Percentiles rank a stretch among this genome's conserved stretches.
These are phyloP conservation scores for Gymnopilus dilepis DNA, from an alignment of 768 basidiomycete genomes.

Conservation along the genomic window DNA sequence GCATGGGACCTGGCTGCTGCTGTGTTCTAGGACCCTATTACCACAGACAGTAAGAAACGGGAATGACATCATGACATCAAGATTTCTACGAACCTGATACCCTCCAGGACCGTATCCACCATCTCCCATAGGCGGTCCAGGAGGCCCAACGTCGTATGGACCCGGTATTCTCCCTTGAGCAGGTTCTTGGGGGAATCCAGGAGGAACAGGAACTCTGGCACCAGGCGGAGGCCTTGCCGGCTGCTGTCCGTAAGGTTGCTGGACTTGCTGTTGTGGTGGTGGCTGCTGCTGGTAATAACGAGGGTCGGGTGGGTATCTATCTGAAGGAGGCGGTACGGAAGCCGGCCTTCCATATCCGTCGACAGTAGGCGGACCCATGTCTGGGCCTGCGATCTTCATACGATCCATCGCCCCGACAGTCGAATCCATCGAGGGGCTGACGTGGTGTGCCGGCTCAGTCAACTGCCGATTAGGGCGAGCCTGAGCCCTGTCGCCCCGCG, in stretches of 20 bases:
- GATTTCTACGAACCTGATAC: conserved; percentile 36
- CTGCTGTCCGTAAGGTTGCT: conserved; percentile 27
- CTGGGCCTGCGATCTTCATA: conserved; percentile 49
- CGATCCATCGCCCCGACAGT: conserved; percentile 46
- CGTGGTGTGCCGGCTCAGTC: conserved; percentile 36
- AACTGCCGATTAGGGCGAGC: conserved; percentile 41
- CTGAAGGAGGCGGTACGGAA: conserved; percentile 38
- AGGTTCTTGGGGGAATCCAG: conserved; percentile 51
- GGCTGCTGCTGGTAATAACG: conserved; percentile 41
- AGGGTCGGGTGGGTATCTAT: conserved; percentile 47
- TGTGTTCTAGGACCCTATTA: conserved; percentile 23
- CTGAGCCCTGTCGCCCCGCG: conserved; percentile 56
- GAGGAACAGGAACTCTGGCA: conserved; percentile 47
- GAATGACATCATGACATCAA: conserved; percentile 28
- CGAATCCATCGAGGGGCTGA: conserved; percentile 39
- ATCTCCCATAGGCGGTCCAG: conserved; percentile 29
- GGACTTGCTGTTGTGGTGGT: conserved; percentile 32
- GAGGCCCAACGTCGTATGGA: conserved; percentile 32
- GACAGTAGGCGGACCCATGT: conserved; percentile 35
- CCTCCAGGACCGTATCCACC: conserved; percentile 40
- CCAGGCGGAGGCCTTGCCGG: conserved; percentile 44
- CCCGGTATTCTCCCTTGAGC: conserved; percentile 31
- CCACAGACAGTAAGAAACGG: not conserved
- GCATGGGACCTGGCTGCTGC: conserved; percentile 27
- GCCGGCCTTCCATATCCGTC: conserved; percentile 46